phyloP scores from a whole-genome alignment of 2,329 filamentous ascomycete genomes.

The Trichoderma cornu-damae region DNA sequence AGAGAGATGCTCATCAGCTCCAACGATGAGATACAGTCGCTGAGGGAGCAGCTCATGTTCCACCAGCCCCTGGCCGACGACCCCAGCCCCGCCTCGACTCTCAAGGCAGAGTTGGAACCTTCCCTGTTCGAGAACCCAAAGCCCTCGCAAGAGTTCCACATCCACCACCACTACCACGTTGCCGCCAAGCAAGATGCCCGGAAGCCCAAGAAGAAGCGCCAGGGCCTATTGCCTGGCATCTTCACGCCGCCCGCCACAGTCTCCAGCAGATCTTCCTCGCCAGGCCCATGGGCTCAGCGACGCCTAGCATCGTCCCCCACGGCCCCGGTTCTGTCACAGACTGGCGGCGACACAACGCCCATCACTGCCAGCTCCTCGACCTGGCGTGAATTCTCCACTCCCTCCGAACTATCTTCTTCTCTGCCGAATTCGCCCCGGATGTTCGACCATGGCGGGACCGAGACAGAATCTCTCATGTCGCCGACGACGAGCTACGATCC shows the following conservation, averaged over 20 bases:
- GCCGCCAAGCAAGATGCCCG: slow-evolving; percentile 56
- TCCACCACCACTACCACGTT: slow-evolving; percentile 91
- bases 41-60: slow-evolving; percentile 74
- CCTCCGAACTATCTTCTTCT: slow-evolving; percentile 65
- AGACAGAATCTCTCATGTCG: slow-evolving; percentile 69
- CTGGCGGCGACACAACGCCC: slow-evolving; percentile 48
- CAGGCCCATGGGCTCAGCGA: slow-evolving; percentile 35
- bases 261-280: slow-evolving; percentile 38
- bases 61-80: slow-evolving; percentile 62
- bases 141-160: slow-evolving; percentile 70
- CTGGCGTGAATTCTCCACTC: slow-evolving; percentile 48
- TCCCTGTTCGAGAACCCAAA: slow-evolving; percentile 34
- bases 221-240: slow-evolving; percentile 55
- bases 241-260: slow-evolving; percentile 51
- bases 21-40: slow-evolving; percentile 84
- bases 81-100: slow-evolving; percentile 43
- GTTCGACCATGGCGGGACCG: slow-evolving; percentile 62
- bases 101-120: slow-evolving; percentile 67
- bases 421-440: slow-evolving; percentile 76
- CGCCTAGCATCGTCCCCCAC: slow-evolving; percentile 37
- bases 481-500: slow-evolving; percentile 73
- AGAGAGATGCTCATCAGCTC: slow-evolving; percentile 85
- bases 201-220: slow-evolving; percentile 68
- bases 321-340: slow-evolving; percentile 39
- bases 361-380: slow-evolving; percentile 40